Base-by-base conservation (phyloP, 495 filamentous ascomycete species). In the Aspergillus leporis region DNA sequence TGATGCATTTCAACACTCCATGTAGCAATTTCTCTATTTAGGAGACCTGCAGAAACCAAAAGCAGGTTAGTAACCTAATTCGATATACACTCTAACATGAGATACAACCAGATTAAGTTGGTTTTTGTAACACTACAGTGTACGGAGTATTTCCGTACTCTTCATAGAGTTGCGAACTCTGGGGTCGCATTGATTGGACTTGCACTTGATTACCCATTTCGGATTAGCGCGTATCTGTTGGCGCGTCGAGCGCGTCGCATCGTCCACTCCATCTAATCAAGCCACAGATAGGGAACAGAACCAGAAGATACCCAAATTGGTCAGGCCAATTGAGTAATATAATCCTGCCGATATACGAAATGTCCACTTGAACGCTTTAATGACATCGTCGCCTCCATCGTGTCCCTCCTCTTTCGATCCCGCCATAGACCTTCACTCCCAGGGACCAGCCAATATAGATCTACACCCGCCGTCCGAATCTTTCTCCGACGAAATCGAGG, bases 401-500 rank as follows among this genome's bases (percentile, higher is more conserved):
- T 53, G 69, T 32, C 71, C 76, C 8, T 73, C 80, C 5, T 83
- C 81, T 13, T 83, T 83, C 53, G 82, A 84, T 59, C 81, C 81
- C 19, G 79, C 80, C 49, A 56, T 83, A 31, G 67, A 78, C 57
- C 77, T 84, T 30, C 75, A 82, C 62, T 82, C 81, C 52, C 77
- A 81, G 66, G 64, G 61, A 13, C 47, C 51, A 30, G 63, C 68
- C 52, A 57, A 61, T 40, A 38, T 34, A 47, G 65, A 72, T 12
- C 68, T 63, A 6, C 67, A 16, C 38, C 38, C 38, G 16, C 10
- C 67, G 30, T 74, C 72, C 21, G 64, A 75, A 61, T 72, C 78
- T 47, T 74, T 78, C 69, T 80, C 81, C 38, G 85, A 88, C 78
- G 86, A 90, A 40, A 56, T 90, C 51, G 83, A 86, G 63, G 85